Conservation (phyloP, 2,329 filamentous ascomycete genomes). For the Helicocarpus griseus region DNA sequence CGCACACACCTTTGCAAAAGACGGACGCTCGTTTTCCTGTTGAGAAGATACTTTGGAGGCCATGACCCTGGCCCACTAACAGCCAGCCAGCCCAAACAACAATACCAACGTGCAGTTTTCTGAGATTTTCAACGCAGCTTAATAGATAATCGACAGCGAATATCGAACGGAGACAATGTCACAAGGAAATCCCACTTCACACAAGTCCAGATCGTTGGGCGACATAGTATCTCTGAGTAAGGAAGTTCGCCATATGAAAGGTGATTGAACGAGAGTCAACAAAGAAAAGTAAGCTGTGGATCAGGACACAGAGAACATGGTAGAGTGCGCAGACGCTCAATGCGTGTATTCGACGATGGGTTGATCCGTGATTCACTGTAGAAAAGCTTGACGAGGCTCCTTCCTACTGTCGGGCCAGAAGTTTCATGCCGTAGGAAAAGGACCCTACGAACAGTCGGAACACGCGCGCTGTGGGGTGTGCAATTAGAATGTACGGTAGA, state of each 20-base stretch:
- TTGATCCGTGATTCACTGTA: not conserved
- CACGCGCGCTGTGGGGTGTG: not conserved
- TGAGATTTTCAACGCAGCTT: constrained; percentile 11
- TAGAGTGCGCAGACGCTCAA: not conserved
- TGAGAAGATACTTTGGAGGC: constrained; percentile 13
- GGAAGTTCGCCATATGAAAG: constrained; percentile 34
- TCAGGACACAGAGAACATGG: not conserved
- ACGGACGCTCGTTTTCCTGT: constrained; percentile 38
- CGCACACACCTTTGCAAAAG: constrained; percentile 63
- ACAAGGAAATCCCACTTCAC: constrained; percentile 33
- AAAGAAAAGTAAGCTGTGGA: constrained; percentile 10
- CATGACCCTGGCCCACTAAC: not conserved
- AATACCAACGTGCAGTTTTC: constrained; percentile 4
- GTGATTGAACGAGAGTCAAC: constrained; percentile 16
- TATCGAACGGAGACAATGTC: constrained; percentile 27
- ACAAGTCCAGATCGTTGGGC: constrained; percentile 34
- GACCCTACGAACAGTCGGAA: not conserved
- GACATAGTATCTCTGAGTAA: constrained; percentile 36
- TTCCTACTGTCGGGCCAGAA: not conserved
- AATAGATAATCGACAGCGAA: constrained; percentile 14
- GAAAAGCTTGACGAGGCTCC: not conserved
- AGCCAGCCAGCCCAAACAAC: not conserved
- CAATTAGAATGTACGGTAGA: not conserved
- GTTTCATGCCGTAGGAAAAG: not conserved
- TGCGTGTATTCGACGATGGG: not conserved